These are phyloP conservation scores for Mollisiaceae sp. DNA, from an alignment of 2,329 filamentous ascomycete genomes.

Conservation along the genomic window DNA sequence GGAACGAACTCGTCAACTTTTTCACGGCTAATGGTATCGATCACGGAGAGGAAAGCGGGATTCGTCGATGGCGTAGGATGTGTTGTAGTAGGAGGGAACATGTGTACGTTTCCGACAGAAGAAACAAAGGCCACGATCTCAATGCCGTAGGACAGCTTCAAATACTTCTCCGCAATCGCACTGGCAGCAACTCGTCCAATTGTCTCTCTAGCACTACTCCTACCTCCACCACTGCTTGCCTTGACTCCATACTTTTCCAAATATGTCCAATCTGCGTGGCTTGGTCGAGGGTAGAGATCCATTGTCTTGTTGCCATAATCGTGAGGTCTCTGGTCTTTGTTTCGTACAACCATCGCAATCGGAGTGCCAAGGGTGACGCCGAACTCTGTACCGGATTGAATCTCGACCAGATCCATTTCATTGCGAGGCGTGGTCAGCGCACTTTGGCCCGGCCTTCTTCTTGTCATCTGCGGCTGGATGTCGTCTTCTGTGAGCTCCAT, in stretches of 20 bases:
- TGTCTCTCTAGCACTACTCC: slow-evolving; percentile 92
- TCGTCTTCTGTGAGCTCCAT: slow-evolving; percentile 83
- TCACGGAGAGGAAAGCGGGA: slow-evolving; percentile 77
- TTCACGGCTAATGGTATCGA: slow-evolving; percentile 73
- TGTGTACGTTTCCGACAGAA: slow-evolving; percentile 79
- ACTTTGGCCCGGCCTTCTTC: slow-evolving; percentile 86
- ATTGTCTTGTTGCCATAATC: slow-evolving; percentile 92
- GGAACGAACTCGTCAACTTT: slow-evolving; percentile 85
- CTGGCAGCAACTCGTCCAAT: slow-evolving; percentile 92
- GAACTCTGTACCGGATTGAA: slow-evolving; percentile 91
- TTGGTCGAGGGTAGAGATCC: slow-evolving; percentile 88
- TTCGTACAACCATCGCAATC: slow-evolving; percentile 84
- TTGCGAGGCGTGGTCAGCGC: slow-evolving; percentile 89
- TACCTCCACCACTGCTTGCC: slow-evolving; percentile 86
- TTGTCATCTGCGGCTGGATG: slow-evolving; percentile 94
- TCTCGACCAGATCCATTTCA: slow-evolving; percentile 89
- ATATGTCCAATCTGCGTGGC: slow-evolving; percentile 96
- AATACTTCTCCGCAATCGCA: slow-evolving; percentile 92
- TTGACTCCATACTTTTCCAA: slow-evolving; percentile 96
- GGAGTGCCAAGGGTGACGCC: slow-evolving; percentile 90
- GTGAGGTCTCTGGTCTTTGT: slow-evolving; percentile 90
- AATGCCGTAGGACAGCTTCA: slow-evolving; percentile 78
- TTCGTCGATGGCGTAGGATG: slow-evolving; percentile 74
- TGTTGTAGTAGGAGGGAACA: slow-evolving; percentile 73
- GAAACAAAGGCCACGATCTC: slow-evolving; percentile 92